A percentile compares a stretch with the other conserved stretches of the same genome.
phyloP scores from a whole-genome alignment of 345 rosid species.

The Hibiscus trionum region DNA sequence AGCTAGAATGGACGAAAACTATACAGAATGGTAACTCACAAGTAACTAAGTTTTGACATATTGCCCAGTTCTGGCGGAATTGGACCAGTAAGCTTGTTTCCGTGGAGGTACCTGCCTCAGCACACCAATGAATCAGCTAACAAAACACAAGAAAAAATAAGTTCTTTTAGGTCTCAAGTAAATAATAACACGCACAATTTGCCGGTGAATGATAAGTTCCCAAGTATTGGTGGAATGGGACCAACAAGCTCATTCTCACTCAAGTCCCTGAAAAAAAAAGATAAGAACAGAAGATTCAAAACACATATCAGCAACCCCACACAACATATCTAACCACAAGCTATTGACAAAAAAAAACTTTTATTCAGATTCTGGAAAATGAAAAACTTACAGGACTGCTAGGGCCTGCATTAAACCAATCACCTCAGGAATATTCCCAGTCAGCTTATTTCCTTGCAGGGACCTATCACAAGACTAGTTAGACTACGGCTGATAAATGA shows the following conservation, averaged over 20 bases:
- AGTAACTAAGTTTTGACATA: slow-evolving; percentile 89
- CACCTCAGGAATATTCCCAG: slow-evolving; percentile 80
- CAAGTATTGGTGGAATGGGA: slow-evolving; percentile 80
- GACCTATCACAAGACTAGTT: slow-evolving; percentile 39
- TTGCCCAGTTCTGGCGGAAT: slow-evolving; percentile 98
- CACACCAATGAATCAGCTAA: neutral
- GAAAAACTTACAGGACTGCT: slow-evolving; percentile 71
- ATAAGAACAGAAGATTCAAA: neutral
- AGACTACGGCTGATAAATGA: neutral
- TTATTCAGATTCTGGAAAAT: neutral
- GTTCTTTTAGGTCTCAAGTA: neutral
- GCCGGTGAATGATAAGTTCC: slow-evolving; percentile 85
- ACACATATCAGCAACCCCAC: too few relatives aligned
- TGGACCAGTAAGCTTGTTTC: slow-evolving; percentile 76
- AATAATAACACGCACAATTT: slow-evolving; percentile 63
- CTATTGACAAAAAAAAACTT: neutral
- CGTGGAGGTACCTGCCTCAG: slow-evolving; percentile 69
- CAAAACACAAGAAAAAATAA: neutral
- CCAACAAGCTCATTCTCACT: slow-evolving; percentile 92
- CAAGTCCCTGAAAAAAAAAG: slow-evolving; percentile 48
- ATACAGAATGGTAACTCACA: slow-evolving; percentile 36
- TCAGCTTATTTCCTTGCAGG: slow-evolving; percentile 74
- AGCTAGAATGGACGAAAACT: neutral
- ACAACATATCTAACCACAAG: neutral
- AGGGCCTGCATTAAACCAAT: slow-evolving; percentile 97